Percentiles rank a stretch among this genome's conserved stretches.
These are phyloP conservation scores for Talaromyces nanjingensis DNA, from an alignment of 495 filamentous ascomycete species.

Conservation along the genomic window DNA sequence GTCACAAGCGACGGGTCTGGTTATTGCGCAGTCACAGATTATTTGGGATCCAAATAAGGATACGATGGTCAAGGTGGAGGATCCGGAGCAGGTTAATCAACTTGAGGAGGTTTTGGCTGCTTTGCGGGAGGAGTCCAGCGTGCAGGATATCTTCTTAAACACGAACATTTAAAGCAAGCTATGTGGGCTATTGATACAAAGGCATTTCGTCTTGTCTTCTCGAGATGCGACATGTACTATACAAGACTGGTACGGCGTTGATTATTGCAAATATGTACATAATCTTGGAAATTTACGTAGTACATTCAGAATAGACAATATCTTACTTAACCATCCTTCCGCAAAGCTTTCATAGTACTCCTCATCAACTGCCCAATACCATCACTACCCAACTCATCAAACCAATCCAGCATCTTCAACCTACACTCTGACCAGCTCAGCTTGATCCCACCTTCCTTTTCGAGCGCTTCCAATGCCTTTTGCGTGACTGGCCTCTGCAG, in stretches of 20 bases:
- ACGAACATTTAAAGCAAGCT: neutral
- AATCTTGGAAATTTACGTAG: neutral
- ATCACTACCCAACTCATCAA: constrained; percentile 56
- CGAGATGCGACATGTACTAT: constrained; percentile 14
- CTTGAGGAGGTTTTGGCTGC: constrained; percentile 35
- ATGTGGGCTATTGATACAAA: neutral
- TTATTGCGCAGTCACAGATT: constrained; percentile 65
- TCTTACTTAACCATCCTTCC: constrained; percentile 25
- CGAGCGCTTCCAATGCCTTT: constrained; percentile 52
- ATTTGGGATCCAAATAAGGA: constrained; percentile 82
- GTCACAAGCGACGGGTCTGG: constrained; percentile 48
- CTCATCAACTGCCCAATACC: constrained; percentile 73
- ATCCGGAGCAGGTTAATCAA: constrained; percentile 44
- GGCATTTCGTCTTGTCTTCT: neutral
- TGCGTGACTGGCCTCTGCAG: constrained; percentile 76
- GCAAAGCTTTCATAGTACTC: constrained; percentile 72
- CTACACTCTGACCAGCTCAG: constrained; percentile 70
- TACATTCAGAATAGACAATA: neutral
- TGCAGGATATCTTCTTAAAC: constrained; percentile 66
- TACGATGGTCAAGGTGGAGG: constrained; percentile 53
- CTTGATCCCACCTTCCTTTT: constrained; percentile 60
- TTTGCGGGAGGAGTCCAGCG: constrained; percentile 53
- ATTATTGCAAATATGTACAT: constrained; percentile 8
- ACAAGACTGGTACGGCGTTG: neutral
- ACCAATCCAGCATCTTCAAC: constrained; percentile 61